Conservation (phyloP, 441 rosid genomes). For the Biscutella auriculata region DNA sequence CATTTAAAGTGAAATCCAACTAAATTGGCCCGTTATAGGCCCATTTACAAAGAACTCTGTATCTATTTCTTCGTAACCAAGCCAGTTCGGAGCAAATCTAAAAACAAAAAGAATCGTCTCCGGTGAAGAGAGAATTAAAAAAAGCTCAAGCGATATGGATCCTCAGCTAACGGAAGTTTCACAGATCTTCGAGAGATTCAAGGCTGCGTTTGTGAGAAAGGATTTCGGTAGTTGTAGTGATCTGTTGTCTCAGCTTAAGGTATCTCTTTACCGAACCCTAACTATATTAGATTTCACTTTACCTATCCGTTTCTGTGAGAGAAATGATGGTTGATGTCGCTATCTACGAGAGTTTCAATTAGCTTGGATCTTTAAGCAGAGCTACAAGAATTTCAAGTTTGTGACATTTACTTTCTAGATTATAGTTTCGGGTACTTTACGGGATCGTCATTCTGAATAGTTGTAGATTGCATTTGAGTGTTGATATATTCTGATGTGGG, state of each 20-base stretch:
- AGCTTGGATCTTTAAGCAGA: not conserved
- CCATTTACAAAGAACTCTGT: not conserved
- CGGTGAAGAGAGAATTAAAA: not conserved
- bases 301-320: not conserved
- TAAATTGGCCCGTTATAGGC: slow-evolving; percentile 18
- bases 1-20: too few relatives aligned
- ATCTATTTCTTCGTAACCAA: slow-evolving; percentile 16
- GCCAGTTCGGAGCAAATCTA: slow-evolving; percentile 16
- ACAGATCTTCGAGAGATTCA: slow-evolving; percentile 72
- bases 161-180: slow-evolving; percentile 67
- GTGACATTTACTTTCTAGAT: not conserved
- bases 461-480: not conserved
- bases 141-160: slow-evolving; percentile 43
- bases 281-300: not conserved
- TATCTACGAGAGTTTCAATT: not conserved
- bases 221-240: slow-evolving; percentile 40
- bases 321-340: not conserved
- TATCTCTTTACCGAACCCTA: slow-evolving; percentile 14
- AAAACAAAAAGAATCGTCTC: not conserved
- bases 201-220: slow-evolving; percentile 61
- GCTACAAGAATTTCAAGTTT: not conserved
- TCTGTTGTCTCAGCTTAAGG: slow-evolving; percentile 80
- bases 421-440: not conserved
- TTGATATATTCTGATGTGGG: not conserved
- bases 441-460: not conserved